Base-by-base conservation (phyloP, 331 rosid genomes). In the Prunus yedoensis region DNA sequence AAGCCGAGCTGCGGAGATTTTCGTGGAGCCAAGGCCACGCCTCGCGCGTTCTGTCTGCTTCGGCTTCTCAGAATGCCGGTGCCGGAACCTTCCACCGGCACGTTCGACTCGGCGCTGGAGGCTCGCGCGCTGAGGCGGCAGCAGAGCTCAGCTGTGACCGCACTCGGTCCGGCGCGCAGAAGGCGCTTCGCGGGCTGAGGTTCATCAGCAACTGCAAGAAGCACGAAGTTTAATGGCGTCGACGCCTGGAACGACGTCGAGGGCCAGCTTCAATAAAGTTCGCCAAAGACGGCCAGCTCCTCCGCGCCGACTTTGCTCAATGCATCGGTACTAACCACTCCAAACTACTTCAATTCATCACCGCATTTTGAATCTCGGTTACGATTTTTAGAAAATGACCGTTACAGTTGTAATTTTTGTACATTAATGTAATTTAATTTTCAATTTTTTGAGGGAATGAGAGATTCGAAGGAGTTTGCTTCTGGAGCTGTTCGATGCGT, bases 381-480 rank as follows among this genome's bases (percentile, higher is more conserved):
- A 11, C 7, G 49, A 8, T 66, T n/a, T 21, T 46, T 16, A 15
- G 2, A 54, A 41, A 70, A 20, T 11, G 16, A 9, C 21, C 17
- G 13, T n/a, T 8, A 4, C 30, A 20, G 52, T 71, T 20, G 35
- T 20, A 35, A 56, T 35, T 72, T 57, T 57, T 59, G 18, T 32
- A 13, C 8, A 35, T 62, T 10, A 9, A 15, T 50, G 45, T 46
- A 59, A 17, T 76, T 57, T 59, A 28, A 9, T 2, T 25, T 35
- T 17, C n/a, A n/a, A n/a, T 9, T 63, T n/a, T n/a, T 16, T 25
- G 49, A 63, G 92, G 99, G 99, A 54, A 95, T 95, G 97, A 89
- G 51, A 76, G 97, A 92, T 80, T 95, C 99, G 5, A 88, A 90
- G 71, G 99, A 95, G 66, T 95, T 95, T 50, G 99, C 97, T n/a